Percentiles rank a stretch among this genome's conserved stretches.
phyloP scores from a whole-genome alignment of 371 early-diverging fungal species.

The Actinomortierella ambigua region DNA sequence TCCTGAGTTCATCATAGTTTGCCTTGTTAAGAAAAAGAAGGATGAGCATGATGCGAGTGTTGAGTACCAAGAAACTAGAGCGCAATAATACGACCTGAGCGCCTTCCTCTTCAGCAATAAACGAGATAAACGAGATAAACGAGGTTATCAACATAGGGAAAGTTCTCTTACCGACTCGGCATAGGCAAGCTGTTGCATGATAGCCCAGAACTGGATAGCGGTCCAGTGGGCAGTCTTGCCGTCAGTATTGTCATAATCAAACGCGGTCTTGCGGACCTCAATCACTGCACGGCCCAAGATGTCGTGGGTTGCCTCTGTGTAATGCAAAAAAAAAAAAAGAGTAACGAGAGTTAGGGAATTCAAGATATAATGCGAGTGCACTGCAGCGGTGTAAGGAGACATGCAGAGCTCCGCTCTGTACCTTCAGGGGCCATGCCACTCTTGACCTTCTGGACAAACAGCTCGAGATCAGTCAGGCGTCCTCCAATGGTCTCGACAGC shows the following conservation, averaged over 20 bases:
- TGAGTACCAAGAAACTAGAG: neutral
- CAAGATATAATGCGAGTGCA: too few relatives aligned
- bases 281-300: slow-evolving; percentile 77
- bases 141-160: neutral
- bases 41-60: neutral
- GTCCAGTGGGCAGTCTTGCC: slow-evolving; percentile 64
- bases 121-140: slow-evolving; percentile 2
- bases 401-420: slow-evolving; percentile 27
- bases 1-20: slow-evolving; percentile 81
- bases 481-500: slow-evolving; percentile 83
- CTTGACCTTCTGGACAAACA: slow-evolving; percentile 84
- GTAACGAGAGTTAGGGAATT: too few relatives aligned
- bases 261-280: slow-evolving; percentile 86
- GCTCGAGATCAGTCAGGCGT: slow-evolving; percentile 86
- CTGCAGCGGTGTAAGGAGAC: too few relatives aligned
- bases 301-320: slow-evolving; percentile 78
- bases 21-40: slow-evolving; percentile 35
- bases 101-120: neutral
- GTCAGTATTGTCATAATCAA: slow-evolving; percentile 69
- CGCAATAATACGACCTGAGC: neutral
- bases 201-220: slow-evolving; percentile 78
- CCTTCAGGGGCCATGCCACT: slow-evolving; percentile 69
- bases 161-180: slow-evolving; percentile 58
- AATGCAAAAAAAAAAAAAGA: neutral
- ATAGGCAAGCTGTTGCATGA: slow-evolving; percentile 64